These are phyloP conservation scores for Agrostemma githago DNA, from an alignment of 148 eudicot species.

Conservation along the genomic window DNA sequence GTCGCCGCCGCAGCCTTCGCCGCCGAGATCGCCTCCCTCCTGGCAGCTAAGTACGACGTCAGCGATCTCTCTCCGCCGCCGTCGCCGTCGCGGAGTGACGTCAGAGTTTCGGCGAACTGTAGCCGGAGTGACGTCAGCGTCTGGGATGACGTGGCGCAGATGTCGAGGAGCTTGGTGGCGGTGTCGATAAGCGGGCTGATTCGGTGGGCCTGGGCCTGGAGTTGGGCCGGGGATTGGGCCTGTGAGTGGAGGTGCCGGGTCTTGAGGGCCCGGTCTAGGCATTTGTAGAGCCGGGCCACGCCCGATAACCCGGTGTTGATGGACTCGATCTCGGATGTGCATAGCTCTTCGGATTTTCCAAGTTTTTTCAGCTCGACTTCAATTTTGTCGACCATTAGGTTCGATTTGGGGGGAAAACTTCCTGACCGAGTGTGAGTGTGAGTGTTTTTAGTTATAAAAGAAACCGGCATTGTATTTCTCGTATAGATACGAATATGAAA, in stretches of 20 bases:
- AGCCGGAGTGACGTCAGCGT: neutral
- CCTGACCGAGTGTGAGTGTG: slow-evolving; percentile 33
- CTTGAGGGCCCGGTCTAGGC: slow-evolving; percentile 11
- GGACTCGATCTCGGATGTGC: slow-evolving; percentile 15
- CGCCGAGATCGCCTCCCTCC: slow-evolving; percentile 5
- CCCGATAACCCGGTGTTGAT: slow-evolving; percentile 21
- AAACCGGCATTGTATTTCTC: slow-evolving; percentile 26
- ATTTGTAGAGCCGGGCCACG: slow-evolving; percentile 16
- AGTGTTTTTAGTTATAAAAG: neutral
- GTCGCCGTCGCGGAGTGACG: neutral
- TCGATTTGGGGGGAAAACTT: slow-evolving; percentile 47
- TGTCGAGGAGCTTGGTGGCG: neutral
- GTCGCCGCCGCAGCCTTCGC: neutral
- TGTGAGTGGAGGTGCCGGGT: neutral
- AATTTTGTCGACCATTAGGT: slow-evolving; percentile 29
- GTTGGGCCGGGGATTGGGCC: neutral
- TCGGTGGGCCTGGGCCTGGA: neutral
- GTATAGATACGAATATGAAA: neutral
- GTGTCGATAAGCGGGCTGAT: neutral
- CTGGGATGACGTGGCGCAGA: neutral
- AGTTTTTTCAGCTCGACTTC: slow-evolving; percentile 44
- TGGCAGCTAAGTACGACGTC: neutral
- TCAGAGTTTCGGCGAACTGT: neutral
- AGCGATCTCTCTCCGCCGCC: neutral
- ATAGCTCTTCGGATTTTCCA: slow-evolving; percentile 32